phyloP scores from a whole-genome alignment of 1,284 basidiomycete species.

The Coniferiporia weirii region DNA sequence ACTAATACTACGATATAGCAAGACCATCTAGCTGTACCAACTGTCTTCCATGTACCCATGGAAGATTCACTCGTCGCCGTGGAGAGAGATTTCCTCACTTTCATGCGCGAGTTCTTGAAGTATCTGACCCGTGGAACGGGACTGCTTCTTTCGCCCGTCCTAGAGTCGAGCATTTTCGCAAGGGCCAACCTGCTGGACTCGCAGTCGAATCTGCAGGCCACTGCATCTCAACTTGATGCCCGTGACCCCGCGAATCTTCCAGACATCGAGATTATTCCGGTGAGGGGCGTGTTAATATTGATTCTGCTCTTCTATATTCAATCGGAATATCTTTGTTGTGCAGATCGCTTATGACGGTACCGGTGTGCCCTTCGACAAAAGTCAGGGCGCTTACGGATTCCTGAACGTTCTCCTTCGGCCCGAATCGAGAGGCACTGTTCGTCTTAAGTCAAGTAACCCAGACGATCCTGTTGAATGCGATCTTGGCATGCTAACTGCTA shows the following conservation, averaged over 20 bases:
- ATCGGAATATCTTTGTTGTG: background rate
- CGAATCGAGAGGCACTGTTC: conserved; percentile 30
- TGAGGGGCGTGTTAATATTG: conserved; percentile 15
- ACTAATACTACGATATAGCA: conserved; percentile 21
- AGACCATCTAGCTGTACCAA: conserved; percentile 29
- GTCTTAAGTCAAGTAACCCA: conserved; percentile 23
- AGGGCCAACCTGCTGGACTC: conserved; percentile 25
- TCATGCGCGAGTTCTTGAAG: conserved; percentile 26
- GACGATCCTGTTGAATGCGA: background rate
- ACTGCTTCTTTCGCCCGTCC: conserved; percentile 27
- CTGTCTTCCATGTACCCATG: conserved; percentile 27
- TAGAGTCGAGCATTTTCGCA: conserved; percentile 27
- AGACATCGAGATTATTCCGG: conserved; percentile 34
- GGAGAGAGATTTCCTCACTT: conserved; percentile 19
- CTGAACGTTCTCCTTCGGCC: conserved; percentile 29
- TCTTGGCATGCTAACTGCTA: background rate
- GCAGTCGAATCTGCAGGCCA: conserved; percentile 10
- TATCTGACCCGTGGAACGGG: conserved; percentile 29
- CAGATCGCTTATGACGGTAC: conserved; percentile 7
- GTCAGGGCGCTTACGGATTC: conserved; percentile 26
- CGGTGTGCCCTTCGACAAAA: conserved; percentile 20
- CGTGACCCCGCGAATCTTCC: conserved; percentile 25
- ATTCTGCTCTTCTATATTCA: conserved; percentile 4
- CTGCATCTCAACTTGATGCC: conserved; percentile 20
- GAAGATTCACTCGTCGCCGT: conserved; percentile 25